Conservation (phyloP, 1,284 basidiomycete genomes). For the Ganoderma meredithae region DNA sequence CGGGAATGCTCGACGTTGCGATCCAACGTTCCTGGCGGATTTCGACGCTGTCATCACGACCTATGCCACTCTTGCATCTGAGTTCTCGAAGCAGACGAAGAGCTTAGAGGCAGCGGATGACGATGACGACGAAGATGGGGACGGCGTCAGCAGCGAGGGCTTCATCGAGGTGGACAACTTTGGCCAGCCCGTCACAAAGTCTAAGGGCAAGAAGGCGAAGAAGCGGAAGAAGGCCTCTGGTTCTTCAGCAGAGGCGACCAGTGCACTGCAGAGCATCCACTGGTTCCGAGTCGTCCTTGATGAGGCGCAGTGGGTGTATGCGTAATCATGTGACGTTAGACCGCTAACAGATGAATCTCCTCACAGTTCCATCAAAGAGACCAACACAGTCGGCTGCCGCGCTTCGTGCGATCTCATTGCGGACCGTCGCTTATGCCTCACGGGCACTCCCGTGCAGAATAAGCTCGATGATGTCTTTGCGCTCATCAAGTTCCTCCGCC, state of each 20-base stretch:
- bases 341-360: neutral
- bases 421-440: constrained; percentile 92
- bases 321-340: constrained; percentile 4
- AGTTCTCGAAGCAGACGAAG: constrained; percentile 90
- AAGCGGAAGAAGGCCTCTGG: constrained; percentile 66
- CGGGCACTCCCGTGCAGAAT: constrained; percentile 99
- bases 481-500: constrained; percentile 93
- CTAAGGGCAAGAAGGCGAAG: constrained; percentile 73
- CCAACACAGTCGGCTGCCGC: constrained; percentile 90
- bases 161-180: constrained; percentile 72
- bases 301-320: constrained; percentile 89
- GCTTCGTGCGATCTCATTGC: constrained; percentile 96
- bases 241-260: constrained; percentile 66
- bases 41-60: constrained; percentile 99
- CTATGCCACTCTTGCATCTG: constrained; percentile 94
- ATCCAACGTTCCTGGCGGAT: constrained; percentile 86
- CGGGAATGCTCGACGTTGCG: constrained; percentile 87
- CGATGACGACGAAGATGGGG: constrained; percentile 69
- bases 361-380: constrained; percentile 95
- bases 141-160: constrained; percentile 67
- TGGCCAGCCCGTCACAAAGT: constrained; percentile 66
- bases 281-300: constrained; percentile 99
- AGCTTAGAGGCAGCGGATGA: constrained; percentile 64
- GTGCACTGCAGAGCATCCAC: constrained; percentile 93
- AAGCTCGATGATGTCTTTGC: constrained; percentile 98